Base-by-base conservation (phyloP, 768 basidiomycete species). In the Strobilomyces echinocephalus region DNA sequence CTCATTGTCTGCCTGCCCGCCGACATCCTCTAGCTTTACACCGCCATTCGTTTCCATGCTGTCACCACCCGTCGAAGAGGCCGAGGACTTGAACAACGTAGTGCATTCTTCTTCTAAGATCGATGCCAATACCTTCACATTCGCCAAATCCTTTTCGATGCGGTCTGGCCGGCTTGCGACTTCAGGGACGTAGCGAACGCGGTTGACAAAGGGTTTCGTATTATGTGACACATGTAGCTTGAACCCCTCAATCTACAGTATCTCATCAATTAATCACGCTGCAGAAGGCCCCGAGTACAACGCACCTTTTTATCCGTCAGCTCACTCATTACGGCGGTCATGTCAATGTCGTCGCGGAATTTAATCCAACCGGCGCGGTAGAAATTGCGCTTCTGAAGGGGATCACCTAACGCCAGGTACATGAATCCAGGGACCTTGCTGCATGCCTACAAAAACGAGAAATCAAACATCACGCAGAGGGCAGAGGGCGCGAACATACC, bases 341-440 rank as follows among this genome's bases (percentile, higher is more conserved):
- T 91, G 61, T 97, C 91, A 10, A 87, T 83, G 58, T 92, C 91
- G 31, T 91, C 89, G 39, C 72, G 74, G 67, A 95, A 97, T 58
- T 83, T 84, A 54, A 97, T 76, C 94, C 95, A 97, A 12, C 92
- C 95, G 2, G 93, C 91, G 31, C 95, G 89, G 66, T 95, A 93
- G 68, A 89, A 97, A 62, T 89, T 90, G 54, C 92, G 85, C 72
- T 95, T 95, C 69, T 92, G 90, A 39, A 91, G 72, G 10, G 95
- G 95, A 59, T 97, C 95, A 26, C 91, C 92, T 0, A 97, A 73
- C 9, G 93, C 93, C 15, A 98, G 80, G 69, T 95, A 88, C 44
- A 90, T 75, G 67, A 85, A 97, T 3, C 94, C 95, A 5, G 86
- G 79, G 50, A 91, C 75, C 60, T 81, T 83, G 53, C 77, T 73